Conservation (phyloP, 2,329 filamentous ascomycete species). For the Fusarium sp. region DNA sequence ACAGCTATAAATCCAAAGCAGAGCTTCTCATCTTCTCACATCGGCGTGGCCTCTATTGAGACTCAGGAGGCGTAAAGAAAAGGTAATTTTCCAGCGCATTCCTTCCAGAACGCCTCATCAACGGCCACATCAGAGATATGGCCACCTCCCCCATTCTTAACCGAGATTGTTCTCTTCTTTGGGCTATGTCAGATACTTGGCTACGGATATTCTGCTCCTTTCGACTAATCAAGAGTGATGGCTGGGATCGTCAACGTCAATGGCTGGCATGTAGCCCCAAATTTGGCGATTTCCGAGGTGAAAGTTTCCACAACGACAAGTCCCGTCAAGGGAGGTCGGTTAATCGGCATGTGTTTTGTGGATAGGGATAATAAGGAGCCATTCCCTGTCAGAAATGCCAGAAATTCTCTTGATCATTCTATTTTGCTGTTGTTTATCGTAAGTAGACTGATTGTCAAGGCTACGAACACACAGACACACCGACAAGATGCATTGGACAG, state of each 20-base stretch:
- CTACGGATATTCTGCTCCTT: neutral
- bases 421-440: neutral
- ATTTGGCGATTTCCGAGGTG: constrained; percentile 3
- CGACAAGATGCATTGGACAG: neutral
- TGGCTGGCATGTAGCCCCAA: constrained; percentile 9
- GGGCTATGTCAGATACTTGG: neutral
- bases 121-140: neutral
- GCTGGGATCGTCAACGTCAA: neutral
- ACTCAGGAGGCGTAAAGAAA: neutral
- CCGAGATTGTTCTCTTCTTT: neutral
- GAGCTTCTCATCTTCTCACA: neutral
- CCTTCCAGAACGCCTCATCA: neutral
- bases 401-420: neutral
- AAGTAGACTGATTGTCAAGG: neutral
- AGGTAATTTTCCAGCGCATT: neutral
- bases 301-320: constrained; percentile 5
- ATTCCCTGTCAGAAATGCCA: neutral
- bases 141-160: neutral
- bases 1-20: too few relatives aligned
- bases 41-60: rapidly evolving
- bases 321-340: neutral
- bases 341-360: neutral
- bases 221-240: neutral
- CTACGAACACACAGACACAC: neutral
- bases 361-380: neutral